Evolutionary conservation across 2,329 filamentous ascomycete species (phyloP), one percentile per base, ranked within the genome.

Genomic region (Neofusicoccum kwambonambiense): DNA sequence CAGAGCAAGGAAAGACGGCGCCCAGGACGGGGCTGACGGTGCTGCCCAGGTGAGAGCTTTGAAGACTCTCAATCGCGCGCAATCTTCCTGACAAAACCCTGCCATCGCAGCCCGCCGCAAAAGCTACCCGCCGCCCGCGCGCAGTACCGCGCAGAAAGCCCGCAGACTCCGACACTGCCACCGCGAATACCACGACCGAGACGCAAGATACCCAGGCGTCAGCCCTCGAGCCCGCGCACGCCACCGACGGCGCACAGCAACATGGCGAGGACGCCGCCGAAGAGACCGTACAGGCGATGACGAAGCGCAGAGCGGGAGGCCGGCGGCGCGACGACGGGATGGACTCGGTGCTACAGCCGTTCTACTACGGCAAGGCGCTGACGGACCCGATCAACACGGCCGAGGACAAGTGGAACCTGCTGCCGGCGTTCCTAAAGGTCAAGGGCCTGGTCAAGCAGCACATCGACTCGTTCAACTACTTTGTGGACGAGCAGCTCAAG

Each of bases 391-490:
- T 91, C 72, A 83, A 89, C 67, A 90, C 88, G 1, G 88, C 87
- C 34, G 71, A 90, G 73, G 95, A 99, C 81, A 99, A 99, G 83
- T 97, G 94, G 87, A 97, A 98, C 76, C 84, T 99, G 47, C 81
- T 99, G 34, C 96, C 95, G 0, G 95, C 95, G n/a, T 99, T 99
- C 77, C 82, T 99, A 66, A 97, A 97, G 78, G 93, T 97, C 72
- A 99, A 99, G 79, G 93, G 93, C 65, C 83, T 97, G 65, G 93
- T 97, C 62, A 97, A 97, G 78, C 94, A 98, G 82, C 93, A 97
- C 77, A 94, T 97, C 74, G 96, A 99, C 81, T 98, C 95, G 27
- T 99, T 96, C 84, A 97, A 99, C 80, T 97, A 95, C 80, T 98
- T 99, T 72, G 90, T 97, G 70, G 92, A 99, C 71, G 90, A 96